phyloP scores from a whole-genome alignment of 2,329 filamentous ascomycete genomes.

The Botrytis elliptica region DNA sequence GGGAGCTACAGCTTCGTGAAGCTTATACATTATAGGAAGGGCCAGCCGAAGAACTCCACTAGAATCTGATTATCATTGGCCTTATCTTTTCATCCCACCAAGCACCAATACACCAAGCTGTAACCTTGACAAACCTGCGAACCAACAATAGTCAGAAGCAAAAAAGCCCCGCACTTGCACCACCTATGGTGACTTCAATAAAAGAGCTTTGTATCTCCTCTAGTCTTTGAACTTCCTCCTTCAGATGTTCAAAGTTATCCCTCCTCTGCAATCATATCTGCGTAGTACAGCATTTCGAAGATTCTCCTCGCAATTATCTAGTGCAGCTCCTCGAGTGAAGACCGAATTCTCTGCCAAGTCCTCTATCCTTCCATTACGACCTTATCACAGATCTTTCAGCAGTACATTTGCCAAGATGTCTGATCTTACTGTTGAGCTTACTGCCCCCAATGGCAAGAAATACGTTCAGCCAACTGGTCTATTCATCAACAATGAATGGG shows the following conservation, averaged over 20 bases:
- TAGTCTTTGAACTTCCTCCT: background rate
- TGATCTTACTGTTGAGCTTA: constrained; percentile 57
- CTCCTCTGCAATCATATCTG: constrained; percentile 15
- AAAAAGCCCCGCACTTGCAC: constrained; percentile 15
- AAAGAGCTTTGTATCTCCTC: constrained; percentile 7
- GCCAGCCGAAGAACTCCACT: constrained; percentile 9
- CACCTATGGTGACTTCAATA: background rate
- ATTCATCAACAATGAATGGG: constrained; percentile 82
- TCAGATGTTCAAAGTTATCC: constrained; percentile 15
- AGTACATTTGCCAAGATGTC: constrained; percentile 39
- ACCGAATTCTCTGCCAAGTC: background rate
- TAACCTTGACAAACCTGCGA: background rate
- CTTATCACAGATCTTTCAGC: constrained; percentile 26
- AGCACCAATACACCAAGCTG: background rate
- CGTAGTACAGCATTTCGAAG: constrained; percentile 5
- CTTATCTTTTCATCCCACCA: constrained; percentile 19
- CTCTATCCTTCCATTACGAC: background rate
- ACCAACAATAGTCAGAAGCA: background rate
- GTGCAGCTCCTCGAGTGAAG: constrained; percentile 5
- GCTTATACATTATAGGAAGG: constrained; percentile 18
- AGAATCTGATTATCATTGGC: background rate
- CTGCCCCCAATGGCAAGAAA: constrained; percentile 71
- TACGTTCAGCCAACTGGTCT: constrained; percentile 74
- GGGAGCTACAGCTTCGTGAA: background rate
- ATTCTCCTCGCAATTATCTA: background rate